Conservation (phyloP, 805 yeast species). For the Kockiozyma suomiensis region DNA sequence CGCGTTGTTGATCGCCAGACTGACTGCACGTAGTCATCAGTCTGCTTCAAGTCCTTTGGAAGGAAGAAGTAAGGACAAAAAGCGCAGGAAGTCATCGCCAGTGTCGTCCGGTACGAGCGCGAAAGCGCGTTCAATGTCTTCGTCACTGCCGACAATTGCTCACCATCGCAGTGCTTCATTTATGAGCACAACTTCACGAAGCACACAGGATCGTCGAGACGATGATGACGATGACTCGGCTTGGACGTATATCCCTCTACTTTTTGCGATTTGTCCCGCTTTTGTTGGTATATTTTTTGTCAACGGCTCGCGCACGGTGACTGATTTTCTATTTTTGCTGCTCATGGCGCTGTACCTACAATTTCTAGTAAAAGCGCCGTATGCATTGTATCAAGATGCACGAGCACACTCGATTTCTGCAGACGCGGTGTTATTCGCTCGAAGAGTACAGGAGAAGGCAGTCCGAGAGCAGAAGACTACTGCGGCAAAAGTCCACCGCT, state of each 20-base stretch:
- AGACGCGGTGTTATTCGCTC: background rate
- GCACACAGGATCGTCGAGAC: background rate
- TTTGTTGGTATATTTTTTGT: conserved; percentile 12
- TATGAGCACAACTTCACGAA: background rate
- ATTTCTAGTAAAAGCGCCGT: conserved; percentile 17
- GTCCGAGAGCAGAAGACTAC: background rate
- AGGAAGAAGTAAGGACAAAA: background rate
- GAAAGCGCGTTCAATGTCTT: background rate
- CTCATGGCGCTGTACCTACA: conserved; percentile 21
- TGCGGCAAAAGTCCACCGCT: conserved; percentile 5
- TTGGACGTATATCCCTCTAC: conserved; percentile 16
- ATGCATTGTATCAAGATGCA: conserved; percentile 18
- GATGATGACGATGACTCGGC: background rate
- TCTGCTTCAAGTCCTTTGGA: background rate
- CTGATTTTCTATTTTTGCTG: conserved; percentile 14
- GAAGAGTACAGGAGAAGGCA: background rate
- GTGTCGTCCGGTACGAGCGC: background rate
- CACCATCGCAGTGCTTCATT: background rate
- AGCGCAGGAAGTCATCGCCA: background rate
- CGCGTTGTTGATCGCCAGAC: background rate
- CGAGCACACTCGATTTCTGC: conserved; percentile 1
- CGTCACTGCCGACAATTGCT: background rate
- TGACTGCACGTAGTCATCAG: background rate
- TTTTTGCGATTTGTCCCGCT: conserved; percentile 16
- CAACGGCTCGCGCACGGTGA: conserved; percentile 6